Evolutionary conservation across 768 basidiomycete genomes (phyloP).

Genomic region (Russula dissimulans): DNA sequence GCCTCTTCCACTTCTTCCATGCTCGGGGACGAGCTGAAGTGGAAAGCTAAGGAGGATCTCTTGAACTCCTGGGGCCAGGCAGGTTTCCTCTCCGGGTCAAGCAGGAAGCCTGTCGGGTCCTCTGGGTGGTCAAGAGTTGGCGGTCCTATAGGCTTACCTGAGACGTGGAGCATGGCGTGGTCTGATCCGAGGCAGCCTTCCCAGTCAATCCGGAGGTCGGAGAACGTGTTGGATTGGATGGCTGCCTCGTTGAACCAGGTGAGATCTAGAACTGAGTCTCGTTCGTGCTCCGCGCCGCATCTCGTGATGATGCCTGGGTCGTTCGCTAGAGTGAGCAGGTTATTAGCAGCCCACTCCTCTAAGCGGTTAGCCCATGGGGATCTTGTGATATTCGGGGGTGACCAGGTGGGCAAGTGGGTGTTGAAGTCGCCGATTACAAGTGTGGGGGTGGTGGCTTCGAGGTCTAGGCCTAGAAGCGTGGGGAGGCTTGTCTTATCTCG

Average conservation of each 20-base stretch:
- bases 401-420: neutral
- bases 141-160: neutral
- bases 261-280: neutral
- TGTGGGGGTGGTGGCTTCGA: neutral
- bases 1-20: neutral
- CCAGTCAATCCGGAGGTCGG: neutral
- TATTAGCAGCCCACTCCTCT: neutral
- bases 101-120: neutral
- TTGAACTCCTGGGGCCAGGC: too few relatives aligned
- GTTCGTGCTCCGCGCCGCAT: neutral
- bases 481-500: neutral
- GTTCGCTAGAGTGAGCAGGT: neutral
- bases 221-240: neutral
- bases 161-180: neutral
- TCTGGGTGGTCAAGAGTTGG: fast-evolving
- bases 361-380: neutral
- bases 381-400: neutral
- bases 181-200: neutral
- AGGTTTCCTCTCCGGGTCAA: neutral
- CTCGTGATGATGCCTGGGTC: neutral
- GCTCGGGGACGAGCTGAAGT: neutral
- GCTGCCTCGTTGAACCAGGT: neutral
- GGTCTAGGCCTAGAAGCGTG: neutral
- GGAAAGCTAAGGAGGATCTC: too few relatives aligned
- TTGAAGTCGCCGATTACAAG: neutral